These are phyloP conservation scores for Chalciporus pseudorubinellus DNA, from an alignment of 768 basidiomycete genomes.

Conservation along the genomic window DNA sequence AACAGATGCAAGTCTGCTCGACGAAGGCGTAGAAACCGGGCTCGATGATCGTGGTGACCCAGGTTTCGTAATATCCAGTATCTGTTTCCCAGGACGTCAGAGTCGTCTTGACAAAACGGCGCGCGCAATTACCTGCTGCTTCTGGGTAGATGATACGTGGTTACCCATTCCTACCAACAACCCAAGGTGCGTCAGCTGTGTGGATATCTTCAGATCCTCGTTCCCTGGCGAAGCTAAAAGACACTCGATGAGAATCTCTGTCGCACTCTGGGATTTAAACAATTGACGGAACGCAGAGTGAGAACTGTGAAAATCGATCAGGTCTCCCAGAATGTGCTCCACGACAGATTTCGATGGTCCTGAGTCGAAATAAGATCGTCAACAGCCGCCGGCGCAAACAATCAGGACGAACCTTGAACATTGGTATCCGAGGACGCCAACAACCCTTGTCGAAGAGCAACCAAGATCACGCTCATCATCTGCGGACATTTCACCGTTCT, in stretches of 20 bases:
- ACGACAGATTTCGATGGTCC: conserved; percentile 22
- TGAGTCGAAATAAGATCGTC: conserved; percentile 4
- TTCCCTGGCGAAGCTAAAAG: conserved; percentile 45
- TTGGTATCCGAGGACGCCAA: conserved; percentile 27
- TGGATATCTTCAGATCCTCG: conserved; percentile 38
- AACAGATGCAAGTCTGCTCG: conserved; percentile 18
- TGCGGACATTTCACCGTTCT: conserved; percentile 55
- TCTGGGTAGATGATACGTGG: conserved; percentile 60
- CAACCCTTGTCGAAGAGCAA: conserved; percentile 62
- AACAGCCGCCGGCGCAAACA: background rate
- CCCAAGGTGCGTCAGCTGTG: conserved; percentile 71
- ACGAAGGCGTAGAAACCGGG: background rate
- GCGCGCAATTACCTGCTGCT: conserved; percentile 58
- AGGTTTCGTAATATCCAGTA: conserved; percentile 55
- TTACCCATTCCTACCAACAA: conserved; percentile 65
- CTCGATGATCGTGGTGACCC: conserved; percentile 7
- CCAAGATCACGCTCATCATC: conserved; percentile 70
- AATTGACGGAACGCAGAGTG: conserved; percentile 65
- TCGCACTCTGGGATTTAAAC: conserved; percentile 70
- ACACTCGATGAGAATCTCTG: conserved; percentile 63
- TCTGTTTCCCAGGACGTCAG: conserved; percentile 32
- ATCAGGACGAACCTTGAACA: conserved; percentile 13
- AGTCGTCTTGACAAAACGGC: background rate
- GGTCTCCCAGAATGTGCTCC: conserved; percentile 52
- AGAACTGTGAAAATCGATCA: conserved; percentile 66